Base-by-base conservation (phyloP, 1,139 yeast species). In the Pichiaceae sp. region DNA sequence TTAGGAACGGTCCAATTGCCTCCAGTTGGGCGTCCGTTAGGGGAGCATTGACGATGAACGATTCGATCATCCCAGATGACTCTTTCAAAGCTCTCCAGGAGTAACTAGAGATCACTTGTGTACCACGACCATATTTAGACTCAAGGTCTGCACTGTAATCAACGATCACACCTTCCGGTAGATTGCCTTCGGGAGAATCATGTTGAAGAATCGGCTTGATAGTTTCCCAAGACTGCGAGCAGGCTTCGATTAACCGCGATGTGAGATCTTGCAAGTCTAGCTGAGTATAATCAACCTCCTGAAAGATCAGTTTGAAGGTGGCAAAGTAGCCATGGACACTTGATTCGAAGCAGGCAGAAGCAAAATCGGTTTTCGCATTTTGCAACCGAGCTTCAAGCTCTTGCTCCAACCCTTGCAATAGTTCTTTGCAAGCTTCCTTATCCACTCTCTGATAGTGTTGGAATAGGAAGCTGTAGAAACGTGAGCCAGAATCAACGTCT, bases 41-140 rank as follows among this genome's bases (percentile, higher is more conserved):
- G 2, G 52, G 46, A 2, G 48, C 51, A n/a, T 49, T 50, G 17
- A 40, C 42, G 9, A 78, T 49, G 1, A 81, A 39, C 1, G 62
- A 54, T 18, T 68, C 68, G 17, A 84, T 47, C 26, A 85, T 56
- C 3, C 64, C 55, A 1, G 87, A 72, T 0, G 89, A 73, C 45
- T 86, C 95, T 47, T 84, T 85, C n/a, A 85, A 65, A 0, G 86
- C 75, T 54, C 93, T 75, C 93, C 96, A 89, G 4, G 87, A 72
- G 53, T 78, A 85, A 47, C 81, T 81, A 16, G 71, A 59, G n/a
- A 76, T 63, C n/a, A 76, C 58, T 48, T 78, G 84, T 6, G 79
- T 70, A 1, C 76, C 73, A 3, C 73, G 70, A 15, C 80, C 74
- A 41, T 65, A 69, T 34, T 51, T 53, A 1, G 47, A 45, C 35